Evolutionary conservation across 495 filamentous ascomycete genomes (phyloP).

Genomic region (Neohortaea acidophila): DNA sequence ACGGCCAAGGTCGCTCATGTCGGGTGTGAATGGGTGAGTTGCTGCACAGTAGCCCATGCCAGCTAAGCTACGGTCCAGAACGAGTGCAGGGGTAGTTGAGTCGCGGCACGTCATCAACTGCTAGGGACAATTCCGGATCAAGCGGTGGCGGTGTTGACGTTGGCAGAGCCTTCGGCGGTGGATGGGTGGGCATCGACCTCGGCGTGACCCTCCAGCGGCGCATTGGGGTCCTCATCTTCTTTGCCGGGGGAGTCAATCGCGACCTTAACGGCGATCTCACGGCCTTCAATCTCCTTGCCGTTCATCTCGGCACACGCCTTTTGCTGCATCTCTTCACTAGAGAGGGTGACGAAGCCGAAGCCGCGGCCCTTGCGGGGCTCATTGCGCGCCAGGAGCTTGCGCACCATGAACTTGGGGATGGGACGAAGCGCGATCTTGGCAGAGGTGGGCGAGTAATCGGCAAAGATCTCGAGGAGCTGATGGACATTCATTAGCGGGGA

Average conservation of each 20-base stretch:
- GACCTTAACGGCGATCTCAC: conserved; percentile 98
- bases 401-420: conserved; percentile 99
- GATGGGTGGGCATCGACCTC: conserved; percentile 14
- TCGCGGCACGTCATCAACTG: too few species aligned
- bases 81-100: conserved; percentile 26
- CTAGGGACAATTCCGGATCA: not conserved
- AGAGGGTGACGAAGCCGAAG: conserved; percentile 93
- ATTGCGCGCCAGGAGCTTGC: conserved; percentile 94
- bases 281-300: conserved; percentile 93
- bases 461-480: conserved; percentile 93
- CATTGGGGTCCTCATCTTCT: conserved; percentile 61
- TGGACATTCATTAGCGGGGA: not conserved
- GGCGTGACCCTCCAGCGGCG: conserved; percentile 16
- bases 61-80: not conserved
- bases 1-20: too few species aligned
- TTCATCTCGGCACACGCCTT: conserved; percentile 98
- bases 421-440: conserved; percentile 97
- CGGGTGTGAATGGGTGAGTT: too few species aligned
- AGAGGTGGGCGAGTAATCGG: conserved; percentile 69
- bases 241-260: conserved; percentile 98
- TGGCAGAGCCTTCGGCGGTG: conserved; percentile 25
- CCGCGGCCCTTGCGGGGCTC: conserved; percentile 98
- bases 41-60: conserved; percentile 2
- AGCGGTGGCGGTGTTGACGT: conserved; percentile 28
- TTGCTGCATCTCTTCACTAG: conserved; percentile 87